Conservation (phyloP, 306 rosid genomes). For the Quercus mongolica region DNA sequence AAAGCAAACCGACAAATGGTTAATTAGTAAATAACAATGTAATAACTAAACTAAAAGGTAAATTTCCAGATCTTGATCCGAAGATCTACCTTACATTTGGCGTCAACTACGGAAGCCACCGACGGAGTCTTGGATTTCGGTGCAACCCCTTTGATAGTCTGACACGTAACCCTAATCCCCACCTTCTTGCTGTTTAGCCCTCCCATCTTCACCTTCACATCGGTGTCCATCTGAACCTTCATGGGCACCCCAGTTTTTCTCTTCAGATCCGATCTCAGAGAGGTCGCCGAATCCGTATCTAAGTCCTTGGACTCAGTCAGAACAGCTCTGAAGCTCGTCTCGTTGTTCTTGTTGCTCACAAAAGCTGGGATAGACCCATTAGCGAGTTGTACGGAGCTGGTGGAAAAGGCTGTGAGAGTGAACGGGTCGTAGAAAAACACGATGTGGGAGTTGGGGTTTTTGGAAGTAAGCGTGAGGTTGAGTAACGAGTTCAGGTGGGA, state of each 20-base stretch:
- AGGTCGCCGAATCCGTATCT: conserved; percentile 58
- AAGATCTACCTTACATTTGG: conserved; percentile 90
- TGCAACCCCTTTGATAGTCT: conserved; percentile 51
- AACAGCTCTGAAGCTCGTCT: conserved; percentile 54
- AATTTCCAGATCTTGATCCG: conserved; percentile 98
- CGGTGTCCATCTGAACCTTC: conserved; percentile 75
- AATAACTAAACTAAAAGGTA: conserved; percentile 36
- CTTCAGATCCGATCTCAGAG: conserved; percentile 79
- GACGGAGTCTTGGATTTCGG: conserved; percentile 85
- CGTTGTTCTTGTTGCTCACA: conserved; percentile 55
- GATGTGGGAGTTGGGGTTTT: conserved; percentile 83
- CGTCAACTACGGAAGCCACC: conserved; percentile 58
- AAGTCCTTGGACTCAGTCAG: conserved; percentile 52
- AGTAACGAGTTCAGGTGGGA: conserved; percentile 62
- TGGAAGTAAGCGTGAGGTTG: conserved; percentile 70
- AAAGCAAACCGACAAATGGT: neutral
- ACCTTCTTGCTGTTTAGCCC: conserved; percentile 63
- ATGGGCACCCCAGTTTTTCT: conserved; percentile 59
- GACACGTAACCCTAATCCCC: conserved; percentile 79
- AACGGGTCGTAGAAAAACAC: conserved; percentile 68
- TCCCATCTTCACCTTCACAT: conserved; percentile 76
- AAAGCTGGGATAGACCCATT: conserved; percentile 74
- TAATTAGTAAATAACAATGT: neutral
- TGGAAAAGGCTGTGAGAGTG: conserved; percentile 27
- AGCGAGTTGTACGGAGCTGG: conserved; percentile 49